phyloP scores from a whole-genome alignment of 352 stramenopile genomes.

The Phytopythium boreale region DNA sequence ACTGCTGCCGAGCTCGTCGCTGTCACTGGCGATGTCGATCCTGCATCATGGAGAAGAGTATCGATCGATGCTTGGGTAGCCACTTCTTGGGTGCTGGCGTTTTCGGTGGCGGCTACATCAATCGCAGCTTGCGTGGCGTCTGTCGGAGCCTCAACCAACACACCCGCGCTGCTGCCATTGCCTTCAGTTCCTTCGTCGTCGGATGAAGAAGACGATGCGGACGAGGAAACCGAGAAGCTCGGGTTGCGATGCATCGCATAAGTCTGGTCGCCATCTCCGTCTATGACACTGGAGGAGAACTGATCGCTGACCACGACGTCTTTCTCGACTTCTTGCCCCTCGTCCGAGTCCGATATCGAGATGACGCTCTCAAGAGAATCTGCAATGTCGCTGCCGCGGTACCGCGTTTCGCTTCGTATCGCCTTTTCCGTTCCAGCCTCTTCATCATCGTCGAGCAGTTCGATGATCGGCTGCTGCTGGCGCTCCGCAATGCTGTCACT shows the following conservation, averaged over 20 bases:
- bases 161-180: not conserved
- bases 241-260: not conserved
- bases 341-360: slow-evolving; percentile 2
- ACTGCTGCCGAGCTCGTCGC: not conserved
- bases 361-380: not conserved
- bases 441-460: not conserved
- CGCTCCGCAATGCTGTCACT: not conserved
- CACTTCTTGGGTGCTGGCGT: not conserved
- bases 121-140: not conserved
- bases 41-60: not conserved
- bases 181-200: not conserved
- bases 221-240: not conserved
- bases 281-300: not conserved
- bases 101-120: not conserved
- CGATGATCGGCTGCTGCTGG: not conserved
- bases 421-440: not conserved
- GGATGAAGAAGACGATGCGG: not conserved
- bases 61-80: not conserved
- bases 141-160: not conserved
- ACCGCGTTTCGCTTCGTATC: not conserved
- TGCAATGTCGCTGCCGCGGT: not conserved
- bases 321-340: not conserved
- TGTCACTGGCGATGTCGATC: not conserved
- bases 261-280: not conserved
- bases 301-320: not conserved